Evolutionary conservation across 352 stramenopile genomes (phyloP), one percentile per base, ranked within the genome.

Genomic region (Globisporangium orthogonon): DNA sequence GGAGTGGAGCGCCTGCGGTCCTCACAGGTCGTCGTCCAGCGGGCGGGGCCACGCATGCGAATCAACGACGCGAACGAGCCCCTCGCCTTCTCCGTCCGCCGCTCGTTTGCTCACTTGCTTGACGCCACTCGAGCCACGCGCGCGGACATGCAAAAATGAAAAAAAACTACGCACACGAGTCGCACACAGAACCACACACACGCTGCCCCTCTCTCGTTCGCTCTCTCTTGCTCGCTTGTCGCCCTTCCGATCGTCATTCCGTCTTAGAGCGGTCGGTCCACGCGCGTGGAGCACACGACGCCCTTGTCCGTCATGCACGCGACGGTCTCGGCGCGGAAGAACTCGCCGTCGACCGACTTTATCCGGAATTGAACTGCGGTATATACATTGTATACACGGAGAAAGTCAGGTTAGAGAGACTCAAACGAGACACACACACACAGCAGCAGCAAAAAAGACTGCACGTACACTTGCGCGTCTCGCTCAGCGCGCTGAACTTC

Each of bases 321-420:
- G n/a, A 69, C 69, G 33, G 83, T 87, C 62, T 91, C 77, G 14
- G 81, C 83, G 51, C 79, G 69, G 62, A 83, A 89, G 62, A 75
- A 87, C 66, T 87, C 80, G 70, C 81, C 81, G 29, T 90, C 78
- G 54, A 67, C 78, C 54, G 78, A 76, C 63, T 91, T 94, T 88
- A 90, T 88, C 63, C 83, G 67, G 63, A 89, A 91, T 59, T 76
- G 71, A 65, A 94, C 83, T 94, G 67, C 23, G 23, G 17, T 17
- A 5, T 14, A n/a, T 7, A 23, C 14, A 45, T 10, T 7, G 40
- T 23, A 5, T 18, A 37, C 10, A 69, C 41, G 40, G 18, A 23
- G 23, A 23, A 23, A 23, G 23, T 23, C 23, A 23, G 23, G 1
- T 23, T 23, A 23, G 23, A 23, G 23, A 23, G 23, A 23, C 23